These are phyloP conservation scores for Sistotremastrum suecicum DNA, from an alignment of 768 basidiomycete genomes.

Conservation along the genomic window DNA sequence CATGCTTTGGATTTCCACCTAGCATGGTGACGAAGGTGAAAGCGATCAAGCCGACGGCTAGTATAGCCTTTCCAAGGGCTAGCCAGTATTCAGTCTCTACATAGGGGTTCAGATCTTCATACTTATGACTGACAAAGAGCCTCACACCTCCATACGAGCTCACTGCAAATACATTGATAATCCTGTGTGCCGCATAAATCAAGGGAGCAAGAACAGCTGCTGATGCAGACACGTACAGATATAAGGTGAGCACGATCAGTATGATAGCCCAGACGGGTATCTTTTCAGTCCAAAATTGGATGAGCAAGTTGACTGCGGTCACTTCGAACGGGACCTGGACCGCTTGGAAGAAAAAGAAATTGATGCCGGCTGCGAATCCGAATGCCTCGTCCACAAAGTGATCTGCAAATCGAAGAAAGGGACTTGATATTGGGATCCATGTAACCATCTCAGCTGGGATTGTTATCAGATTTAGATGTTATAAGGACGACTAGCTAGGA, in stretches of 20 bases:
- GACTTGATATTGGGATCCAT: constrained; percentile 17
- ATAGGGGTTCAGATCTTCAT: constrained; percentile 19
- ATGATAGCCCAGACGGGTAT: constrained; percentile 34
- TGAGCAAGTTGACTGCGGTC: constrained; percentile 37
- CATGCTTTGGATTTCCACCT: constrained; percentile 41
- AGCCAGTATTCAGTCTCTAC: constrained; percentile 47
- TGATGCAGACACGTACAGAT: constrained; percentile 20
- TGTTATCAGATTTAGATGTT: background rate
- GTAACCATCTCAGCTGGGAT: constrained; percentile 8
- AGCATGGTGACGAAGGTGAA: constrained; percentile 50
- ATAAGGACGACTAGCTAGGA: background rate
- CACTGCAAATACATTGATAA: constrained; percentile 34
- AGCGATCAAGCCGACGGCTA: constrained; percentile 31
- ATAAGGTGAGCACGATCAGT: constrained; percentile 25
- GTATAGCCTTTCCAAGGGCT: constrained; percentile 33
- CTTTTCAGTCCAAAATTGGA: constrained; percentile 40
- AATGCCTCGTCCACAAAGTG: constrained; percentile 18
- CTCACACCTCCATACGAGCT: constrained; percentile 13
- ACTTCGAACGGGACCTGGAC: constrained; percentile 27
- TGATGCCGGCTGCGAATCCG: constrained; percentile 16
- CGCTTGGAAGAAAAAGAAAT: constrained; percentile 16
- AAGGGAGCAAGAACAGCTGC: constrained; percentile 1
- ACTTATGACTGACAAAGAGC: background rate
- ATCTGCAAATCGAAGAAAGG: constrained; percentile 21
- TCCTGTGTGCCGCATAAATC: constrained; percentile 11